Base-by-base conservation (phyloP, 2,329 filamentous ascomycete genomes). In the Aspergillus transmontanensis region DNA sequence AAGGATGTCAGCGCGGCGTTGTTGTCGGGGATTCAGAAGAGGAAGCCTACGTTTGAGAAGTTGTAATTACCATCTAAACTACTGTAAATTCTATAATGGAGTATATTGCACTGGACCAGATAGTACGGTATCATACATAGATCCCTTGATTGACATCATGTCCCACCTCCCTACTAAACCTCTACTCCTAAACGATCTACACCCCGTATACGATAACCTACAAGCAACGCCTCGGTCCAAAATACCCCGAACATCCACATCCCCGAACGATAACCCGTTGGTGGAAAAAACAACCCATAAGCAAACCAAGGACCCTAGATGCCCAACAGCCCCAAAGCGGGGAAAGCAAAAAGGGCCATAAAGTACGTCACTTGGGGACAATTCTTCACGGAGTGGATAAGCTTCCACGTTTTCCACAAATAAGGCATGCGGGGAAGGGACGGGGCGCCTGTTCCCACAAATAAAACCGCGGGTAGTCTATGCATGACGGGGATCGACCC, bases 11-110 rank as follows among this genome's bases (percentile, higher is more conserved):
- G 87, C 73, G 82, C 85, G 63, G 93, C 94, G 0, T 82, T 97
- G 75, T 74, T 91, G 75, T 92, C 91, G 45, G 91, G 90, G 10
- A 76, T 97, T 66, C 84, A 90, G 78, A 96, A 91, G 85, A 89
- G 84, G 68, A 94, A 87, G 74, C 90, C 93, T 14, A 91, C 83
- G 21, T 98, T 96, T 81, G 89, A 89, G 76, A 98, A 97, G 81
- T 79, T 97, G 72, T 97, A 72, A 48, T 23, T 19, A 28, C 34
- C 10, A 36, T 12, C 9, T 28, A 53, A 1, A 21, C 7, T n/a
- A 16, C 34, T 16, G 34, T 36, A 41, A 7, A 41, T 41, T n/a
- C 39, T 41, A 41, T n/a, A 41, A 4, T 4, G 39, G 36, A 14
- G 39, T 41, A 41, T n/a, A 16, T 36, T 16, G 34, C 34, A 16